Evolutionary conservation across 164 flowering plant species (phyloP).

Genomic region (Paratinospora sagittata): DNA sequence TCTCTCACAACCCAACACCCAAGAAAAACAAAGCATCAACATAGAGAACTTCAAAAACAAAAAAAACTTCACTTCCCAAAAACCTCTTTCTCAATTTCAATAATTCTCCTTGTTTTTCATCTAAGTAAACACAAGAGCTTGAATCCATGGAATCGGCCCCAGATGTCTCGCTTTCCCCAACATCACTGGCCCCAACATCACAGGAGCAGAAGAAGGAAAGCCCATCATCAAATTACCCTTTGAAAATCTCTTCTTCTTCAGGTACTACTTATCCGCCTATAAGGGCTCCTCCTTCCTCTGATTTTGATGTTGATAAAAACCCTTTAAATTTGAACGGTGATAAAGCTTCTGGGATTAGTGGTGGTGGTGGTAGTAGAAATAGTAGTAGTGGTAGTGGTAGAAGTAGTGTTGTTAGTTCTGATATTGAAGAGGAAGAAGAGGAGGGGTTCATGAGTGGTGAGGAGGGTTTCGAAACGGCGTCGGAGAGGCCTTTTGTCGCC

Average conservation of each 20-base stretch:
- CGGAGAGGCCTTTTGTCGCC: conserved; percentile 36
- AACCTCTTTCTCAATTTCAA: neutral
- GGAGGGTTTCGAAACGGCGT: conserved; percentile 55
- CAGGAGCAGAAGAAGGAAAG: neutral
- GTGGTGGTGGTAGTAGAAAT: too few species aligned
- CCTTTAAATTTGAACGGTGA: conserved; percentile 2
- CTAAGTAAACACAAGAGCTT: conserved; percentile 11
- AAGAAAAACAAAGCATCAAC: neutral
- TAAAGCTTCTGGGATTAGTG: neutral
- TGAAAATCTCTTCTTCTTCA: neutral
- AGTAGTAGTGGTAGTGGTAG: conserved; percentile 11
- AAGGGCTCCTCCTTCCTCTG: conserved; percentile 37
- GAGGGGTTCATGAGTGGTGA: conserved; percentile 53
- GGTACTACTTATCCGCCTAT: conserved; percentile 21
- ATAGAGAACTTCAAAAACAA: neutral
- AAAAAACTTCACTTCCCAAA: neutral
- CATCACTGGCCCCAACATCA: conserved; percentile 7
- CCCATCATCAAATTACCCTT: too few species aligned
- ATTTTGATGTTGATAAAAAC: conserved; percentile 21
- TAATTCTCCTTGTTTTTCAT: too few species aligned
- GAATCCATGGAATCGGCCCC: conserved; percentile 28
- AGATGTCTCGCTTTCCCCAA: conserved; percentile 19
- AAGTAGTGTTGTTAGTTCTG: conserved; percentile 16
- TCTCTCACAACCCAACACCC: conserved; percentile 4
- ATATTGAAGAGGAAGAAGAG: conserved; percentile 19